Evolutionary conservation across 371 early-diverging fungal genomes (phyloP), one percentile per base, ranked within the genome.

Genomic region (Rhizopus sp.): DNA sequence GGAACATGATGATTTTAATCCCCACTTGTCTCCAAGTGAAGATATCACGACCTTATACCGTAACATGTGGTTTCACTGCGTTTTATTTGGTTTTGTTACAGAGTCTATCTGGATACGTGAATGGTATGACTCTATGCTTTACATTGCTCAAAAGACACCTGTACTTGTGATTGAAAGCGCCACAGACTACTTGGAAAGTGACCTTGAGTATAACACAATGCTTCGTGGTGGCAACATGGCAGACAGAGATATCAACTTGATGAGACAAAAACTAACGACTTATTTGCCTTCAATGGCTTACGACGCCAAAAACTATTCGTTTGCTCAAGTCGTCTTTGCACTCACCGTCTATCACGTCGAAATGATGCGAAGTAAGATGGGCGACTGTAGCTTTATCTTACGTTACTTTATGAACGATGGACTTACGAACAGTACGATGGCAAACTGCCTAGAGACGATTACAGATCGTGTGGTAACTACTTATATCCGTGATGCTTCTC

Each of bases 31-130:
- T 3, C 80, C 87, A 8, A 78, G 78, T 30, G 81, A 85, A 16
- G 93, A 92, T 44, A 73, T 84, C 2, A 81, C 84, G 0, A 72
- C 83, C 17, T 72, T 88, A 10, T 93, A 93, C 77, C 82, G 96
- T 33, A 93, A 93, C 63, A 79, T 89, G 16, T 97, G 98, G 98
- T 88, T 96, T 64, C 89, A 92, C 57, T 82, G 92, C 46, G 86
- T 93, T 1, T 64, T 92, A 3, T 88, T 84, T 67, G 89, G 93
- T 1, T 87, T 90, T 53, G 75, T 89, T 15, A 82, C 87, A 7
- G 89, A 92, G 45, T 82, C 88, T 3, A 75, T 82, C 4, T 94
- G 93, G 88, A 82, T 88, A n/a, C 81, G 81, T 5, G 88, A 83
- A 63, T 94, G 94, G 90, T 72, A 83, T 54, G 73, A 75, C 6